Base-by-base conservation (phyloP, 169 alveolate species). In the Amoebophrya sp. region DNA sequence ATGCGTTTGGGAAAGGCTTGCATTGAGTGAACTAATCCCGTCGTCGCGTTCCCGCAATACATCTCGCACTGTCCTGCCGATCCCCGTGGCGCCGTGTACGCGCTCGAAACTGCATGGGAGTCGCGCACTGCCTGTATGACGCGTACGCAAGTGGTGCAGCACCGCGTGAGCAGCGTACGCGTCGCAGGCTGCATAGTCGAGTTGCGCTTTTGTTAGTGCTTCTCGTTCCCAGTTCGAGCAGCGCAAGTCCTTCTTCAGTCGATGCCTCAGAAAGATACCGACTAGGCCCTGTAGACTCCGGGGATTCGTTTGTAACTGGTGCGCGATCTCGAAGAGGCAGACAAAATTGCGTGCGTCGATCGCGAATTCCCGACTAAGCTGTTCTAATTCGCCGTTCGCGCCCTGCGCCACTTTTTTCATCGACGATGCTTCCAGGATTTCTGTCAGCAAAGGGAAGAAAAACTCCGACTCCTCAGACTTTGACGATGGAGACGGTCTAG, bases 211-310 rank as follows among this genome's bases (percentile, higher is more conserved):
- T 29, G 83, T 26, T 36, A 65, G 83, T 10, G 12, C 0, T 36
- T 65, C 83, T 6, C 18, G 36, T 36, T 65, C 83, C 83, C 83
- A 65, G 83, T 65, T 65, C 83, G 83, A 65, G 83, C 83, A 65
- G 83, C 83, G 83, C 33, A 65, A 0, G 83, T 65, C 83, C 26
- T 65, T 65, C 26, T 65, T 65, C 83, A 65, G 83, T 36, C 83
- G 83, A 26, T 65, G 33, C 26, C 83, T 1, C 83, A 65, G n/a
- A 36, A 65, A 65, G 26, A 65, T 65, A 6, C 83, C 83, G 33
- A 65, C 83, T 36, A 65, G 26, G 26, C 83, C 83, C 83, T 65
- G 83, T 10, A 65, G 83, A 36, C 83, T 65, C 36, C 83, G 83
- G 36, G 83, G 83, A 26, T 65, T 65, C 39, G 83, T 65, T 36